Percentiles rank a stretch among this genome's conserved stretches.
Evolutionary conservation across 768 basidiomycete genomes (phyloP).

Genomic region (Lentinula detonsa): DNA sequence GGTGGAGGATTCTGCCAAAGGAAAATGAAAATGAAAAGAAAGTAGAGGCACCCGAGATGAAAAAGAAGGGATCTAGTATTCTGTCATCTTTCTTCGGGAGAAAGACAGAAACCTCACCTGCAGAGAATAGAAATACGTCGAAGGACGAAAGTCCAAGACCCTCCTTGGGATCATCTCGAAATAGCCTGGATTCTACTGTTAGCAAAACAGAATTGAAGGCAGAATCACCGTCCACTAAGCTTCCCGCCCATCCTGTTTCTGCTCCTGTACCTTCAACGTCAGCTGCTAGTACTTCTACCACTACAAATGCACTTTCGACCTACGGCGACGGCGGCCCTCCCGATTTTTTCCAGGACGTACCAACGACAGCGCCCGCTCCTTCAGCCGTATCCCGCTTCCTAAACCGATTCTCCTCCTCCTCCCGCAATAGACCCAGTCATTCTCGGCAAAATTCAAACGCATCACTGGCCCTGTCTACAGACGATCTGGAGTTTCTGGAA

Average conservation of each 20-base stretch:
- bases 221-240: slow-evolving; percentile 5
- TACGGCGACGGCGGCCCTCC: slow-evolving; percentile 1
- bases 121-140: slow-evolving; percentile 14
- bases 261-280: neutral
- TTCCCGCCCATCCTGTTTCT: slow-evolving; percentile 1
- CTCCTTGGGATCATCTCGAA: slow-evolving; percentile 10
- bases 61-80: slow-evolving; percentile 47
- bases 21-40: slow-evolving; percentile 27
- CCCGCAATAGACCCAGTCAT: slow-evolving; percentile 23
- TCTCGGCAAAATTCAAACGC: neutral
- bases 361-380: slow-evolving; percentile 25
- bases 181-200: slow-evolving; percentile 4
- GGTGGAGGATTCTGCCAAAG: slow-evolving; percentile 68
- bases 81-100: slow-evolving; percentile 74
- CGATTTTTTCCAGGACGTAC: slow-evolving; percentile 5
- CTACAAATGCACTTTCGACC: slow-evolving; percentile 11
- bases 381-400: slow-evolving; percentile 85
- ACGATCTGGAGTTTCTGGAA: slow-evolving; percentile 79
- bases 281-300: neutral
- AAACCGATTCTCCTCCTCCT: slow-evolving; percentile 64
- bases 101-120: slow-evolving; percentile 22
- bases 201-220: neutral
- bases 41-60: slow-evolving; percentile 26
- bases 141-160: slow-evolving; percentile 14
- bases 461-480: slow-evolving; percentile 66